Evolutionary conservation across 2,329 filamentous ascomycete genomes (phyloP).

Genomic region (Penicillium sp.): DNA sequence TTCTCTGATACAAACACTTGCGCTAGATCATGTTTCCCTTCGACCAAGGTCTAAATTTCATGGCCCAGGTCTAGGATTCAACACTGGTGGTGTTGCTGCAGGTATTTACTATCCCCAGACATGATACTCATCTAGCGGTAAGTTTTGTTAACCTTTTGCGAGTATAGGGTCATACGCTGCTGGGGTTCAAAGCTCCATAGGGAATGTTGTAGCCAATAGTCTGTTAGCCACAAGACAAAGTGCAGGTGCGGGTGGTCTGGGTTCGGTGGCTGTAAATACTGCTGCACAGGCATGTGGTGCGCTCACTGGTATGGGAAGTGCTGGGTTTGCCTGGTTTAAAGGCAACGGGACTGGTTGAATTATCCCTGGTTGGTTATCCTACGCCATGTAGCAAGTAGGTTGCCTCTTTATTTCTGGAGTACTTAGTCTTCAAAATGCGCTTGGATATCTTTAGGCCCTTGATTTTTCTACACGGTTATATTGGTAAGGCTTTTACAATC

Average conservation of each 20-base stretch:
- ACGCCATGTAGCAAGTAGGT: neutral
- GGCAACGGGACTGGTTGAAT: neutral
- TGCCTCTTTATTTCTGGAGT: neutral
- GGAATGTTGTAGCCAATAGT: neutral
- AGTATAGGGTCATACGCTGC: neutral
- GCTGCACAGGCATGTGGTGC: neutral
- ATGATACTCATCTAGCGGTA: neutral
- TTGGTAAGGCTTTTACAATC: neutral
- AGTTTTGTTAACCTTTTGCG: neutral
- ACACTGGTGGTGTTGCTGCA: neutral
- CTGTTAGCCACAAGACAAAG: neutral
- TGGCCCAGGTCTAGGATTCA: neutral
- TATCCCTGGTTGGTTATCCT: neutral
- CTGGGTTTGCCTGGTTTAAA: neutral
- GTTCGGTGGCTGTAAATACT: neutral
- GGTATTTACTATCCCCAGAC: neutral
- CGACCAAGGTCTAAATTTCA: neutral
- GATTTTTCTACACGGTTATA: neutral
- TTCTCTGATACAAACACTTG: too few species aligned
- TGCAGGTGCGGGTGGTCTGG: neutral
- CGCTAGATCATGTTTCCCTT: too few species aligned
- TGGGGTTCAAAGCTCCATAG: neutral
- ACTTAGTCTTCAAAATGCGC: too few species aligned
- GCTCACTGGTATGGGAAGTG: neutral
- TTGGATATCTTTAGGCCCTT: neutral